Evolutionary conservation across 2,329 filamentous ascomycete genomes (phyloP), one percentile per base, ranked within the genome.

Genomic region (Fonsecaea monophora): DNA sequence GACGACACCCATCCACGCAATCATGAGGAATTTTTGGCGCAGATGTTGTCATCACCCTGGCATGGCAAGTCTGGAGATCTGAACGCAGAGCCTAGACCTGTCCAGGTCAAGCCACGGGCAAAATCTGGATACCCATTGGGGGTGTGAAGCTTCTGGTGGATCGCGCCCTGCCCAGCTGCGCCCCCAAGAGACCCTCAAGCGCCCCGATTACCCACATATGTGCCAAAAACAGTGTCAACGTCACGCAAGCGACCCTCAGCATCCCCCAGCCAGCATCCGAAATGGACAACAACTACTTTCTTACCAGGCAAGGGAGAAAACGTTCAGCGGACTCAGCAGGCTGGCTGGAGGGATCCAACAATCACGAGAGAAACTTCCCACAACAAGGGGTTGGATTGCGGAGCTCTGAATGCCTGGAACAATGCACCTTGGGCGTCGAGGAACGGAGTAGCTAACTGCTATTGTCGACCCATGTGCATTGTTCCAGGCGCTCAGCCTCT

Each of bases 31-130:
- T 60, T 48, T 34, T 50, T 32, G 38, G 21, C 35, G 57, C 42
- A 50, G 40, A 60, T 60, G 57, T 40, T 60, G 57, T 45, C 42
- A 60, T 60, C 40, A 25, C 25, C 25, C 25, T 60, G 15, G 12
- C 30, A 34, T 8, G n/a, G n/a, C 12, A 13, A 18, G 30, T 2
- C 1, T 1, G 25, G 25, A 25, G 30, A n/a, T 15, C 10, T 37
- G 12, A n/a, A 55, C 53, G 7, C 25, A 35, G 53, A 37, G 53
- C 45, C 45, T 50, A 50, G 45, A 21, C 45, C 45, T 1, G 18
- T 50, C 45, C 45, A 50, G 45, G 45, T 25, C 45, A 50, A 50
- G 45, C 45, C 45, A 50, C 10, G 18, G 18, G 5, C 45, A 50
- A 25, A 9, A 10, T 25, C 45, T 25, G 42, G 18, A 21, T 48